Percentiles rank a stretch among this genome's conserved stretches.
Conservation (phyloP, 768 basidiomycete species). For the Panaeolus cyanescens region DNA sequence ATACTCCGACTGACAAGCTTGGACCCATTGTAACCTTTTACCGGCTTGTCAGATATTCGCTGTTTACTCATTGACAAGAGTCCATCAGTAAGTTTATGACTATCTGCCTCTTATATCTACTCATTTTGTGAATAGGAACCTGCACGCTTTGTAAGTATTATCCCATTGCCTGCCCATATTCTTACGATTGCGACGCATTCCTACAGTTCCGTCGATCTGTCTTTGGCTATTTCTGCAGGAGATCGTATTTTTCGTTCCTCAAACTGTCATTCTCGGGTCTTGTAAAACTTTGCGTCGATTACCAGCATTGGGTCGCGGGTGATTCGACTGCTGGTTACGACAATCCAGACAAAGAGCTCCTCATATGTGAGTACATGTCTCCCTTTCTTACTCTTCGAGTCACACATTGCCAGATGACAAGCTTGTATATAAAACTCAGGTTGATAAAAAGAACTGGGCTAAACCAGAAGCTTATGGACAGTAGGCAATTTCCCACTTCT, state of each 20-base stretch:
- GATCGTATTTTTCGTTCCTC: constrained; percentile 72
- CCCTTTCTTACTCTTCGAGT: neutral
- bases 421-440: constrained; percentile 61
- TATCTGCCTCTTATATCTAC: neutral
- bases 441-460: constrained; percentile 69
- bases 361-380: constrained; percentile 33
- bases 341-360: constrained; percentile 49
- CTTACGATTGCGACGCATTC: neutral
- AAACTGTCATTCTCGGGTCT: constrained; percentile 78
- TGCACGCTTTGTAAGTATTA: constrained; percentile 21
- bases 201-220: constrained; percentile 70
- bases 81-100: constrained; percentile 44
- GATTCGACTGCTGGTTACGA: constrained; percentile 50
- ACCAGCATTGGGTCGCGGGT: constrained; percentile 62
- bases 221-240: constrained; percentile 80
- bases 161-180: neutral
- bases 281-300: constrained; percentile 66
- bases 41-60: constrained; percentile 52
- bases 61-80: constrained; percentile 60
- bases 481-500: constrained; percentile 37
- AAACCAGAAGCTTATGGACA: constrained; percentile 58
- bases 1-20: neutral
- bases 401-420: constrained; percentile 36
- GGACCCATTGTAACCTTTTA: neutral
- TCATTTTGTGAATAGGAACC: constrained; percentile 19